Evolutionary conservation across 1,139 yeast genomes (phyloP).

Genomic region (Starmera stellimalicola): DNA sequence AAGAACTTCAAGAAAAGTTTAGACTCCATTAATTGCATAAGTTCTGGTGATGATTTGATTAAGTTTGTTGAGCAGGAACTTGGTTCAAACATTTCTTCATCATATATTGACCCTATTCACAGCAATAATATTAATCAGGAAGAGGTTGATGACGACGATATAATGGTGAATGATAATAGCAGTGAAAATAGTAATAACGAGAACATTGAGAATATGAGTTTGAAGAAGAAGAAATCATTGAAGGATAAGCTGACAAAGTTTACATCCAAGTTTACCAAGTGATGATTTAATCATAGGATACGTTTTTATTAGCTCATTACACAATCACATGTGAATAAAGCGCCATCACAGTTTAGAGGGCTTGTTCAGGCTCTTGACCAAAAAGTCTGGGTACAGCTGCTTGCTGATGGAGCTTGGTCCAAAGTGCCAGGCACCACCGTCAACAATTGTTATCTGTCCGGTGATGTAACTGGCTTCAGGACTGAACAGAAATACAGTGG

Average conservation of each 20-base stretch:
- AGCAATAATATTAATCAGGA: conserved; percentile 2
- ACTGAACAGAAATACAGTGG: conserved; percentile 77
- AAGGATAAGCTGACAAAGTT: conserved; percentile 20
- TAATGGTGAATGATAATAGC: background rate
- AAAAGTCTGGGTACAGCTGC: conserved; percentile 29
- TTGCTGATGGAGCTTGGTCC: conserved; percentile 34
- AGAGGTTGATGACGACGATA: conserved; percentile 1
- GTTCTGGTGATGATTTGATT: conserved; percentile 23
- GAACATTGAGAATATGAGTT: conserved; percentile 2
- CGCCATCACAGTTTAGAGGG: conserved; percentile 23
- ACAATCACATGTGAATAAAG: too few relatives aligned
- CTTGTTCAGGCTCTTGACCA: conserved; percentile 19
- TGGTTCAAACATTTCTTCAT: conserved; percentile 9
- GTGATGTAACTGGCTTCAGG: conserved; percentile 72
- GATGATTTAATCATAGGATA: too few relatives aligned
- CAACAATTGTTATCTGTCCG: conserved; percentile 76
- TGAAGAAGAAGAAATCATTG: conserved; percentile 13
- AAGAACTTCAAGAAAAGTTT: conserved; percentile 33
- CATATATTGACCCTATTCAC: conserved; percentile 12
- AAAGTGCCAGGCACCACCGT: conserved; percentile 86
- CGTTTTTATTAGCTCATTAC: too few relatives aligned
- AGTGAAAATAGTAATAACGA: background rate
- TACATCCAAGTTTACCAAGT: conserved; percentile 14
- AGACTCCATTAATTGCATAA: conserved; percentile 24
- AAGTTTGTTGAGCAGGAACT: conserved; percentile 12